A percentile compares a stretch with the other conserved stretches of the same genome.
These are phyloP conservation scores for Mycena alexandri DNA, from an alignment of 768 basidiomycete genomes.

Conservation along the genomic window DNA sequence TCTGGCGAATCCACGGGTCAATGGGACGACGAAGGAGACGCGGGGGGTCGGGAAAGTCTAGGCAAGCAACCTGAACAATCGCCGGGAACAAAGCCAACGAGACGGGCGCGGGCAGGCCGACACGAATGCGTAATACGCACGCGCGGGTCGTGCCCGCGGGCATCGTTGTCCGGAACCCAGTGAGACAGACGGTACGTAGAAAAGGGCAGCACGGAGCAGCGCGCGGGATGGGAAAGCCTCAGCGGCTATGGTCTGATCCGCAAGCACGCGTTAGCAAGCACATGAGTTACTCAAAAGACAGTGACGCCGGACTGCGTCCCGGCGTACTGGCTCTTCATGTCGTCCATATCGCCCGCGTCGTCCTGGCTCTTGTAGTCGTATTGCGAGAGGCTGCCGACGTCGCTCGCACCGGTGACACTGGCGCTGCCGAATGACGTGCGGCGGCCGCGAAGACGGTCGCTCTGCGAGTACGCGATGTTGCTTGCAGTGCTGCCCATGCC, in stretches of 20 bases:
- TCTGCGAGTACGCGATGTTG: slow-evolving; percentile 89
- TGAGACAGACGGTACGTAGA: slow-evolving; percentile 27
- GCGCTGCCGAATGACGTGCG: slow-evolving; percentile 79
- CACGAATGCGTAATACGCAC: slow-evolving; percentile 16
- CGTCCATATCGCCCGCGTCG: slow-evolving; percentile 82
- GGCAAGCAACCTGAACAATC: slow-evolving; percentile 32
- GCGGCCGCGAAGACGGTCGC: slow-evolving; percentile 81
- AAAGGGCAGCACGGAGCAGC: slow-evolving; percentile 30
- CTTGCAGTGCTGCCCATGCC: slow-evolving; percentile 57
- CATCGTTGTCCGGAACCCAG: slow-evolving; percentile 35
- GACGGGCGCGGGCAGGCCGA: slow-evolving; percentile 27
- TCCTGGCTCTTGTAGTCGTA: slow-evolving; percentile 93
- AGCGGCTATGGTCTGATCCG: slow-evolving; percentile 31
- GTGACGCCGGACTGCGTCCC: slow-evolving; percentile 89
- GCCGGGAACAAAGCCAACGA: slow-evolving; percentile 32
- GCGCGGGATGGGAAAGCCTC: slow-evolving; percentile 23
- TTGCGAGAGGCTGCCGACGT: slow-evolving; percentile 82
- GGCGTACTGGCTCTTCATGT: slow-evolving; percentile 90
- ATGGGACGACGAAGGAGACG: slow-evolving; percentile 15
- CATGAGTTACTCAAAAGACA: slow-evolving; percentile 71
- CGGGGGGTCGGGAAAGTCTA: slow-evolving; percentile 29
- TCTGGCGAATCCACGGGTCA: slow-evolving; percentile 30
- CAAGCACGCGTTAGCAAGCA: slow-evolving; percentile 19
- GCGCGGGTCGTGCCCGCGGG: slow-evolving; percentile 27
- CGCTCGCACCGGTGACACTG: slow-evolving; percentile 80